Base-by-base conservation (phyloP, 805 yeast genomes). In the Zygosaccharomyces lentus region DNA sequence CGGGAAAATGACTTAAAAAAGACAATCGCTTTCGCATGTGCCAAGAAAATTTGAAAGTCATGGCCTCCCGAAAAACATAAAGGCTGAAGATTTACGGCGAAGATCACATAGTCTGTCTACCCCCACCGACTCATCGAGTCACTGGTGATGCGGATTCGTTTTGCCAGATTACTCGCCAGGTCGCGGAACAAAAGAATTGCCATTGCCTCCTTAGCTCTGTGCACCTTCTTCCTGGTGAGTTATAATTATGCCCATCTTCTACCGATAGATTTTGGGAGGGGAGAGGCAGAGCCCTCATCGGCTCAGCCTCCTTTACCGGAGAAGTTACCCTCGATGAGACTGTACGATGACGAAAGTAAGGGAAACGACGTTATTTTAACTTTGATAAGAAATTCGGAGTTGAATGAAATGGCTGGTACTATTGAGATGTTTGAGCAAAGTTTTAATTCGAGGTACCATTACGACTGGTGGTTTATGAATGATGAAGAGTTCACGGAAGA, bases 391-490 rank as follows among this genome's bases (percentile, higher is more conserved):
- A 89, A 91, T 61, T 68, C 77, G 2, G 98, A 91, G 59, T 49
- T 88, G 2, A 74, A 77, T 3, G 95, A 85, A 10, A 95, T 88
- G 3, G 59, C 84, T 1, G 71, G 74, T 45, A 81, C 95, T 1
- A 81, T 91, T 74, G 66, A 70, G 25, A 80, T 88, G 2, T 60
- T 93, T 45, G 98, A 91, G 62, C 73, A 87, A 24, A 95, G 85
- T 62, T 91, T 90, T 69, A 91, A 91, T 62, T 89, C 89, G 56
- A 88, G 96, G 95, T 93, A 74, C 65, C 78, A 84, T 52, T 93
- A 93, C 61, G 96, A 96, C 0, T 93, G 95, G 84, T 82, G 87
- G 4, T 87, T 93, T 57, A 66, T 93, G 27, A 91, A 90, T 62
- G 88, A 91, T 64, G 89, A 78, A 49, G 81, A 78, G n/a, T 90